Evolutionary conservation across 2,329 filamentous ascomycete genomes (phyloP).

Genomic region (Phoma sp.): DNA sequence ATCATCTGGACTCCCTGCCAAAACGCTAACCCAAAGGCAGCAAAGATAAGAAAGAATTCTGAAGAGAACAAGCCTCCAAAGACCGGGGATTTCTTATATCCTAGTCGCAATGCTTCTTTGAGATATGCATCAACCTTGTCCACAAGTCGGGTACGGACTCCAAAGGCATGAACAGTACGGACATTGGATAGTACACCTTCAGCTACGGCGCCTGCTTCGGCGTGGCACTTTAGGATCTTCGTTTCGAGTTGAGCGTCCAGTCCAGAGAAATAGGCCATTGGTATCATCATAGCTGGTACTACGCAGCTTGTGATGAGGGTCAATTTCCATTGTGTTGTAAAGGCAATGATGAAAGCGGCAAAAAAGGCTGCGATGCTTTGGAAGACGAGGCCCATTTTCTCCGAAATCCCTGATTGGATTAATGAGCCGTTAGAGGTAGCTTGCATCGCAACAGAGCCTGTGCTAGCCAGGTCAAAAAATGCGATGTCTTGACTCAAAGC

Average conservation of each 20-base stretch:
- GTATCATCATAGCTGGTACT: slow-evolving; percentile 44
- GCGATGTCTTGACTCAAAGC: slow-evolving; percentile 3
- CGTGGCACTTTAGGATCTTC: slow-evolving; percentile 1
- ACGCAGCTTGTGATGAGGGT: slow-evolving; percentile 71
- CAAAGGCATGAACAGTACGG: slow-evolving; percentile 64
- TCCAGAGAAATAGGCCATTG: too few relatives aligned
- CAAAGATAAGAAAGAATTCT: slow-evolving; percentile 71
- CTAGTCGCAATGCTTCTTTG: slow-evolving; percentile 56
- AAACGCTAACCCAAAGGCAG: slow-evolving; percentile 70
- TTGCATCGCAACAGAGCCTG: neutral
- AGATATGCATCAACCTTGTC: slow-evolving; percentile 39
- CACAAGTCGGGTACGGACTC: slow-evolving; percentile 46
- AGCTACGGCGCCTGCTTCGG: slow-evolving; percentile 12
- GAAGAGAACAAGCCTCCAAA: slow-evolving; percentile 64
- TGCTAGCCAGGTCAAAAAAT: neutral
- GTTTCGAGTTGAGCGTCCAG: too few relatives aligned
- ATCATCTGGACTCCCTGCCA: slow-evolving; percentile 63
- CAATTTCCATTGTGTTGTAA: slow-evolving; percentile 88
- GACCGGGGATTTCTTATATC: slow-evolving; percentile 63
- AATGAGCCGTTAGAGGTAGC: neutral
- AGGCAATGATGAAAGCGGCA: slow-evolving; percentile 87
- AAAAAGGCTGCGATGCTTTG: slow-evolving; percentile 60
- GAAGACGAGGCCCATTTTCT: slow-evolving; percentile 49
- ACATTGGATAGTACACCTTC: slow-evolving; percentile 20
- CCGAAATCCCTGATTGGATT: neutral